phyloP scores from a whole-genome alignment of 306 rosid species.

The Phaseolus lunatus region DNA sequence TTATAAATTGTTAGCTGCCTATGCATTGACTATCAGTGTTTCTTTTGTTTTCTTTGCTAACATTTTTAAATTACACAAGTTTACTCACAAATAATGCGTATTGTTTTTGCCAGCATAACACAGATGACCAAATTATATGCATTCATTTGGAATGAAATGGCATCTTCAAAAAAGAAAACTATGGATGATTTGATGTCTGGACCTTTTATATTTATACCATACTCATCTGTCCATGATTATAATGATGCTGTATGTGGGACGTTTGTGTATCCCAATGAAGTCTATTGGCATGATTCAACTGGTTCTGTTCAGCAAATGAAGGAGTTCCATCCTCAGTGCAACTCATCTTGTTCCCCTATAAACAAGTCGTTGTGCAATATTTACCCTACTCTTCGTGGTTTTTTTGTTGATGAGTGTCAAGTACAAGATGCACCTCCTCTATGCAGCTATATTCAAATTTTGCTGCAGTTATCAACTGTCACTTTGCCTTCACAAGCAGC shows the following conservation, averaged over 20 bases:
- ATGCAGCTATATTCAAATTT: conserved; percentile 74
- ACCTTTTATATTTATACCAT: conserved; percentile 79
- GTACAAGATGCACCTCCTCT: conserved; percentile 78
- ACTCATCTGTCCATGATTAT: conserved; percentile 55
- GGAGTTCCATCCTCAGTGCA: conserved; percentile 51
- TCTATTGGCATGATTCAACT: conserved; percentile 80
- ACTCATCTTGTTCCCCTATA: conserved; percentile 52
- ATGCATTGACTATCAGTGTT: conserved; percentile 12
- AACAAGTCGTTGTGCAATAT: conserved; percentile 66
- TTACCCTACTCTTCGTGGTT: conserved; percentile 80
- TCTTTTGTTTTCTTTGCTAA: not conserved
- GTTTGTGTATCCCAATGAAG: conserved; percentile 68
- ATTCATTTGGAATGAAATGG: conserved; percentile 82
- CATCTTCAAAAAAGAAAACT: conserved; percentile 64
- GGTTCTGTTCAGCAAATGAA: conserved; percentile 63
- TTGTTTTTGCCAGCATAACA: conserved; percentile 59
- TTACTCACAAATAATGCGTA: conserved; percentile 28
- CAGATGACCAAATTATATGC: conserved; percentile 86
- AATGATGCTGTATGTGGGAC: conserved; percentile 71
- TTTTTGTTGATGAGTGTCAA: conserved; percentile 74
- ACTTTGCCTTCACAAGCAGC: conserved; percentile 79
- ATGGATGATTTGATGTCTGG: conserved; percentile 67
- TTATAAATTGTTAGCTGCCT: conserved; percentile 13
- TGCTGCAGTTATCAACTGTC: conserved; percentile 75
- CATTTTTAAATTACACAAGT: conserved; percentile 6